phyloP scores from a whole-genome alignment of 805 yeast genomes.

The Wickerhamiella slavikovae region DNA sequence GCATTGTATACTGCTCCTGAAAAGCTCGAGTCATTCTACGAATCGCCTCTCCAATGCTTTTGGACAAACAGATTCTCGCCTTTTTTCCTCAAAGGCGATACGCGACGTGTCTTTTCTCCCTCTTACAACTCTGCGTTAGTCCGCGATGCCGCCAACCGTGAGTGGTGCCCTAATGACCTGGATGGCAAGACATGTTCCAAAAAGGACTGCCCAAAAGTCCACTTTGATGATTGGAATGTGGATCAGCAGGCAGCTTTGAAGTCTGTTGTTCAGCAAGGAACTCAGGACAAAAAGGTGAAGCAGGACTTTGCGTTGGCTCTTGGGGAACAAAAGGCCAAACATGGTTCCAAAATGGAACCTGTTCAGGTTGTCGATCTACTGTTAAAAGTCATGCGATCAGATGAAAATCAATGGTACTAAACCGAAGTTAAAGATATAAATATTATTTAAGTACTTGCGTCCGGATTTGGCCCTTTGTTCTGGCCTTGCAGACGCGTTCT shows the following conservation, averaged over 20 bases:
- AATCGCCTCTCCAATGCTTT: constrained; percentile 8
- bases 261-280: constrained; percentile 5
- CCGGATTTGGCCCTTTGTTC: neutral
- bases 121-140: constrained; percentile 9
- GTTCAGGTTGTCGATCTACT: neutral
- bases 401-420: neutral
- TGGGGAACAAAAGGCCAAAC: constrained; percentile 1
- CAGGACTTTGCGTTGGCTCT: constrained; percentile 4
- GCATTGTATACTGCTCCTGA: no score
- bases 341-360: constrained; percentile 1
- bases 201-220: constrained; percentile 7
- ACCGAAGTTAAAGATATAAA: neutral
- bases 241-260: neutral
- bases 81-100: constrained; percentile 1
- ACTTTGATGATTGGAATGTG: constrained; percentile 8
- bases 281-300: constrained; percentile 4
- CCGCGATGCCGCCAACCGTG: constrained; percentile 2
- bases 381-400: neutral
- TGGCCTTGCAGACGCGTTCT: no score
- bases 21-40: no score
- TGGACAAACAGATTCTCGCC: constrained; percentile 9
- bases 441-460: neutral
- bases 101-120: constrained; percentile 6
- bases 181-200: constrained; percentile 3
- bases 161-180: constrained; percentile 7